These are phyloP conservation scores for Citrus inodora DNA, from an alignment of 345 rosid genomes.

Conservation along the genomic window DNA sequence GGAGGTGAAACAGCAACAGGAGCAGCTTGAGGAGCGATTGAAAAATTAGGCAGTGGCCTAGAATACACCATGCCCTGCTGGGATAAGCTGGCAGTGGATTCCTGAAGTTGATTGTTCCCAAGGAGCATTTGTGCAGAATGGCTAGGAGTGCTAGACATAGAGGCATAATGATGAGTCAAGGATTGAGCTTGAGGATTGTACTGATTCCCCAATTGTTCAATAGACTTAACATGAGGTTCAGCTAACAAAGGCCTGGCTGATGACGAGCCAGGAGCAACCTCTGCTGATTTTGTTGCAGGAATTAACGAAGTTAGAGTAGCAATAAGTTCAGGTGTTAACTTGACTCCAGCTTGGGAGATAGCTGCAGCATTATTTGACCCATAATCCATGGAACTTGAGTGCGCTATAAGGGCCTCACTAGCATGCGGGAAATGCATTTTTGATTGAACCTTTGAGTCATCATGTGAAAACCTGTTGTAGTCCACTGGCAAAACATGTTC, in stretches of 20 bases:
- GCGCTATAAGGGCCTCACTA: constrained; percentile 31
- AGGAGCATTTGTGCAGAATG: constrained; percentile 40
- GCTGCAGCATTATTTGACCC: constrained; percentile 27
- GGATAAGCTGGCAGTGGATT: constrained; percentile 37
- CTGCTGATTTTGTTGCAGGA: constrained; percentile 53
- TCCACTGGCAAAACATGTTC: constrained; percentile 35
- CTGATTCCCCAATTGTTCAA: constrained; percentile 51
- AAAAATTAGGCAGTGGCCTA: constrained; percentile 32
- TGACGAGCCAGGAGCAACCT: constrained; percentile 50
- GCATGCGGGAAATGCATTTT: constrained; percentile 34
- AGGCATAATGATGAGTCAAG: constrained; percentile 43
- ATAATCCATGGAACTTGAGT: constrained; percentile 35
- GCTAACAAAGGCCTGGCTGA: constrained; percentile 34
- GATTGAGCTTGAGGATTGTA: constrained; percentile 40
- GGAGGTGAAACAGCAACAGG: constrained; percentile 51
- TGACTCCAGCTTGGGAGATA: constrained; percentile 55
- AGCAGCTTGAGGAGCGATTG: constrained; percentile 50
- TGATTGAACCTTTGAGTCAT: constrained; percentile 40
- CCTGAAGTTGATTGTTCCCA: constrained; percentile 44
- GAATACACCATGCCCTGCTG: constrained; percentile 46
- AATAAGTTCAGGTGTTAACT: constrained; percentile 78
- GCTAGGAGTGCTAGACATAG: constrained; percentile 33
- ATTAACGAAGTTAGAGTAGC: constrained; percentile 69
- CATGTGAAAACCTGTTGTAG: constrained; percentile 43
- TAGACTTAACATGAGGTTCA: constrained; percentile 36